A percentile compares a stretch with the other conserved stretches of the same genome.
Evolutionary conservation across 306 rosid genomes (phyloP).

Genomic region (Carpinus fangiana): DNA sequence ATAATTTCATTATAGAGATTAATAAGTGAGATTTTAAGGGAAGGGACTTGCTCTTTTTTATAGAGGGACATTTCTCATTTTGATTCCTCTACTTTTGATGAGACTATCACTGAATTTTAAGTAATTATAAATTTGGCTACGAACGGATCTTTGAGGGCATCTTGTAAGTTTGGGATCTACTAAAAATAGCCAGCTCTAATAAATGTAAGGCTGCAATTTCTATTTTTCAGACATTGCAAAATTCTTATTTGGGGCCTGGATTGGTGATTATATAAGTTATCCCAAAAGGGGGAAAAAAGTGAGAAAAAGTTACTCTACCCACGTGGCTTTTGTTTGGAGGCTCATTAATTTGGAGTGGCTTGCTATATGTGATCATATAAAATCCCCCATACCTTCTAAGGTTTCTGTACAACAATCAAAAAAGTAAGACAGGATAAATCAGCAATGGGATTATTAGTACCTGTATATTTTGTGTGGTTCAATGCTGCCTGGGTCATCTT

Average conservation of each 20-base stretch:
- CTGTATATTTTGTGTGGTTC: neutral
- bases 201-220: neutral
- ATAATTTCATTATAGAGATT: neutral
- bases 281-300: neutral
- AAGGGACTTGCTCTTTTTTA: neutral
- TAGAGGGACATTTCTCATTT: neutral
- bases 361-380: neutral
- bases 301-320: neutral
- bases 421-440: neutral
- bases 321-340: neutral
- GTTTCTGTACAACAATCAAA: neutral
- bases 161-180: neutral
- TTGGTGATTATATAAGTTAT: neutral
- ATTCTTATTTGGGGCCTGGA: neutral
- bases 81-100: neutral
- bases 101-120: neutral
- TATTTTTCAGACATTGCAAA: neutral
- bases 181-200: neutral
- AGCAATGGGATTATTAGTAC: neutral
- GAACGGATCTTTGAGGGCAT: neutral
- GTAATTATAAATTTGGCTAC: neutral
- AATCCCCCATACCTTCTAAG: neutral
- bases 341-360: neutral
- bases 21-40: neutral
- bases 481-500: slow-evolving; percentile 4